Conservation (phyloP, 73 alveolate genomes). For the Tetrahymena malaccensis region DNA sequence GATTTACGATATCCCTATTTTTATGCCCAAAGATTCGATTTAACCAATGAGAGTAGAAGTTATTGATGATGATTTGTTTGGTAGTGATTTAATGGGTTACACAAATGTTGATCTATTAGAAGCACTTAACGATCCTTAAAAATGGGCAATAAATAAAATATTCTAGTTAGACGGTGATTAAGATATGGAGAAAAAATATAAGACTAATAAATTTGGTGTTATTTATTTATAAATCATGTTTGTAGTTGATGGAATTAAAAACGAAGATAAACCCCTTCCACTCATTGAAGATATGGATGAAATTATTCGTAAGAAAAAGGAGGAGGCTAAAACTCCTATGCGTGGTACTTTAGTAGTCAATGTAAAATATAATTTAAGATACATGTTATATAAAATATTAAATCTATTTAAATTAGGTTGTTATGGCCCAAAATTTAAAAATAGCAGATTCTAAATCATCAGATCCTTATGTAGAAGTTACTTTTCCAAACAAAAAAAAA, state of each 20-base stretch:
- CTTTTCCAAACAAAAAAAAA: not conserved
- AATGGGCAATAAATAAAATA: slow-evolving; percentile 19
- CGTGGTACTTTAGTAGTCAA: slow-evolving; percentile 5
- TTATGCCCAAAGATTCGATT: slow-evolving; percentile 25
- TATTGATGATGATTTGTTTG: slow-evolving; percentile 28
- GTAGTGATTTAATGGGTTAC: slow-evolving; percentile 29
- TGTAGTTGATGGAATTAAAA: slow-evolving; percentile 7
- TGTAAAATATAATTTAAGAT: not conserved
- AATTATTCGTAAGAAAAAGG: slow-evolving; percentile 15
- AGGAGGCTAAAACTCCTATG: slow-evolving; percentile 21
- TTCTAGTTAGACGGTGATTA: slow-evolving; percentile 6
- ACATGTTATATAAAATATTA: not conserved
- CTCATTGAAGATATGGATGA: slow-evolving; percentile 33
- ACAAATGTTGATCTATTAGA: slow-evolving; percentile 6
- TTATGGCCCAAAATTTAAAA: slow-evolving; percentile 7
- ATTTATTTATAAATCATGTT: slow-evolving; percentile 28
- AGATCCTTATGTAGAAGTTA: slow-evolving; percentile 22
- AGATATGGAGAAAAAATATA: slow-evolving; percentile 8
- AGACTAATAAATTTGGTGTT: slow-evolving; percentile 16
- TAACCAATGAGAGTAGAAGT: slow-evolving; percentile 29
- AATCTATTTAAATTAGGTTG: not conserved
- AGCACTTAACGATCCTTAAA: slow-evolving; percentile 15
- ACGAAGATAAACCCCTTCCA: slow-evolving; percentile 33
- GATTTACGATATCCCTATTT: slow-evolving; percentile 7
- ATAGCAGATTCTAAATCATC: slow-evolving; percentile 18